Conservation (phyloP, 2,329 filamentous ascomycete genomes). For the Aureobasidium musti region DNA sequence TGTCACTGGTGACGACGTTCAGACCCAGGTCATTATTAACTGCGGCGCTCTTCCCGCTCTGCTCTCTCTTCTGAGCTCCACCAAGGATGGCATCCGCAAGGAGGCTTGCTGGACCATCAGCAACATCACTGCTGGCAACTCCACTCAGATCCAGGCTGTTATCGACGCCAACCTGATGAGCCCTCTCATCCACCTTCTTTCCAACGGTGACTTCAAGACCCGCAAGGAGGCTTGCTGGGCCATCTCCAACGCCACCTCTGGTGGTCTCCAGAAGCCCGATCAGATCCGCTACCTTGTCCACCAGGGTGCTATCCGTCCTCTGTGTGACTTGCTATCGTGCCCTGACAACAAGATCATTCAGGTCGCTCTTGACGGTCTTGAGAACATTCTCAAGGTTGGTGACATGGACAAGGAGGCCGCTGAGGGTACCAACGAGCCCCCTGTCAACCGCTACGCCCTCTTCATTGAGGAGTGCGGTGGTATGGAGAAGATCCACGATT, state of each 20-base stretch:
- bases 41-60: slow-evolving; percentile 89
- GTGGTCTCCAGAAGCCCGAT: slow-evolving; percentile 96
- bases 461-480: slow-evolving; percentile 98
- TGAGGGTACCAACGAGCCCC: slow-evolving; percentile 67
- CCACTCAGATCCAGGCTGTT: slow-evolving; percentile 93
- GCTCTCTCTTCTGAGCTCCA: slow-evolving; percentile 90
- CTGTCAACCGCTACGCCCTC: slow-evolving; percentile 93
- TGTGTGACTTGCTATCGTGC: slow-evolving; percentile 92
- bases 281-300: slow-evolving; percentile 94
- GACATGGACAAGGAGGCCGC: slow-evolving; percentile 96
- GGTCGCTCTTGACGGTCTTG: slow-evolving; percentile 92
- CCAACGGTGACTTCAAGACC: slow-evolving; percentile 97
- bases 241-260: slow-evolving; percentile 97
- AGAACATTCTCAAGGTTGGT: slow-evolving; percentile 99
- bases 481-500: slow-evolving; percentile 99
- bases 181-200: slow-evolving; percentile 91
- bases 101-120: slow-evolving; percentile 99
- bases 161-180: slow-evolving; percentile 97
- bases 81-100: slow-evolving; percentile 98
- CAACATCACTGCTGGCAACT: slow-evolving; percentile 98
- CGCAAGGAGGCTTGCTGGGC: slow-evolving; percentile 99
- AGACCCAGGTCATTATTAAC: slow-evolving; percentile 99
- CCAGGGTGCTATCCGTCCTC: slow-evolving; percentile 94
- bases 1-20: slow-evolving; percentile 96
- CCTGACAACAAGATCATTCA: slow-evolving; percentile 99